Conservation (phyloP, 148 eudicot genomes). For the Linanthus parryae region DNA sequence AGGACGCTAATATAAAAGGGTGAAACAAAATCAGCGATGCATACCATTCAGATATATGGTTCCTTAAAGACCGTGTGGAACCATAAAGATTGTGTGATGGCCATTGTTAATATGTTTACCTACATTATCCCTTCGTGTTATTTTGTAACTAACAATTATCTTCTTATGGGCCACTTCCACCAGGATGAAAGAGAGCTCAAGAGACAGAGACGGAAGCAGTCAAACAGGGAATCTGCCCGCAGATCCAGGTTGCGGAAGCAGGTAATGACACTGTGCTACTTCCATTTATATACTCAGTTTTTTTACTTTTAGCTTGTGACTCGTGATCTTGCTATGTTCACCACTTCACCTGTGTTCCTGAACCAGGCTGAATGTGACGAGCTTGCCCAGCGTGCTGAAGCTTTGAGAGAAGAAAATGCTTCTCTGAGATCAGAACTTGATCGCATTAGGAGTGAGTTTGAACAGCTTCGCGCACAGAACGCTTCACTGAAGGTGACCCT, state of each 20-base stretch:
- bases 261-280: constrained; percentile 26
- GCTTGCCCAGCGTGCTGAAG: constrained; percentile 85
- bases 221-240: constrained; percentile 97
- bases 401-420: constrained; percentile 78
- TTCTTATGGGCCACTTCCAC: not conserved
- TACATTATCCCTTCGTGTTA: too few relatives aligned
- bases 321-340: not conserved
- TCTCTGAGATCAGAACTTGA: constrained; percentile 73
- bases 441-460: constrained; percentile 65
- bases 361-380: constrained; percentile 92
- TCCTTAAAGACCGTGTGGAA: too few relatives aligned
- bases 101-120: too few relatives aligned
- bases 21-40: too few relatives aligned
- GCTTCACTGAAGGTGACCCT: constrained; percentile 59
- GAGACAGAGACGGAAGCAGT: constrained; percentile 94
- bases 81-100: too few relatives aligned
- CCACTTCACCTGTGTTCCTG: constrained; percentile 1
- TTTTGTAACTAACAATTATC: not conserved
- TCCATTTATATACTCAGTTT: not conserved
- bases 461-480: constrained; percentile 71
- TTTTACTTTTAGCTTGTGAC: not conserved
- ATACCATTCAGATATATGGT: too few relatives aligned
- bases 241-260: constrained; percentile 94
- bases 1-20: too few relatives aligned
- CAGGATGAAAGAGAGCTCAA: constrained; percentile 98